These are phyloP conservation scores for Raphanus raphanistrum DNA, from an alignment of 345 rosid genomes.

Conservation along the genomic window DNA sequence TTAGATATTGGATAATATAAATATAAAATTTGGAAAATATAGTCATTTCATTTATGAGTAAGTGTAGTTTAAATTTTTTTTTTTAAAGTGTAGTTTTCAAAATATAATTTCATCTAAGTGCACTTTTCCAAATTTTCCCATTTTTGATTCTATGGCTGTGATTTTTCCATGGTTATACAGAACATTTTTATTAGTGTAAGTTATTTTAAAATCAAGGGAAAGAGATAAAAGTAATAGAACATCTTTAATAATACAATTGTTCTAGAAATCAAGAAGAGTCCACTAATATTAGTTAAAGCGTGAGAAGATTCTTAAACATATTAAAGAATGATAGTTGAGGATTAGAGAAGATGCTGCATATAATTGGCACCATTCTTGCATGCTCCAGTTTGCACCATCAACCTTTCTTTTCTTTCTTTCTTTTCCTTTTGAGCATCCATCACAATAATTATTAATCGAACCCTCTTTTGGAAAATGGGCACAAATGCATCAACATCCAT, in stretches of 20 bases:
- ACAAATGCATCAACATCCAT: background rate
- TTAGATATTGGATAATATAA: too few relatives aligned
- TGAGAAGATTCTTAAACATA: conserved; percentile 5
- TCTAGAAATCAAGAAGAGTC: background rate
- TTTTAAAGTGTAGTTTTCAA: too few relatives aligned
- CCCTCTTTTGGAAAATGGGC: conserved; percentile 1
- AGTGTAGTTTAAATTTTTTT: too few relatives aligned
- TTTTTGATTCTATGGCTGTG: too few relatives aligned
- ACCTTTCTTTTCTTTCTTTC: background rate
- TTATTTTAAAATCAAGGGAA: background rate
- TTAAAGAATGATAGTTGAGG: conserved; percentile 19
- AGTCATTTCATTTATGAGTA: too few relatives aligned
- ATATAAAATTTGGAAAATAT: too few relatives aligned
- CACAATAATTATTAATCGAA: conserved; percentile 16
- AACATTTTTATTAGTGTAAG: background rate
- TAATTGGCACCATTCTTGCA: conserved; percentile 26
- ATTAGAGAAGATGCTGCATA: conserved; percentile 28
- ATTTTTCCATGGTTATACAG: too few relatives aligned
- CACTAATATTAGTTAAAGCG: conserved; percentile 5
- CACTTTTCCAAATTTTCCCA: too few relatives aligned
- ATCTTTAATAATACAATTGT: background rate
- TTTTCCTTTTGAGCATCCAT: conserved; percentile 21
- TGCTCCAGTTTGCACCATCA: conserved; percentile 24
- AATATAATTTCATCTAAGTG: too few relatives aligned
- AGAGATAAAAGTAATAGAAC: conserved; percentile 4